Evolutionary conservation across 345 rosid species (phyloP), one percentile per base, ranked within the genome.

Genomic region (Aquilaria yunnanensis): DNA sequence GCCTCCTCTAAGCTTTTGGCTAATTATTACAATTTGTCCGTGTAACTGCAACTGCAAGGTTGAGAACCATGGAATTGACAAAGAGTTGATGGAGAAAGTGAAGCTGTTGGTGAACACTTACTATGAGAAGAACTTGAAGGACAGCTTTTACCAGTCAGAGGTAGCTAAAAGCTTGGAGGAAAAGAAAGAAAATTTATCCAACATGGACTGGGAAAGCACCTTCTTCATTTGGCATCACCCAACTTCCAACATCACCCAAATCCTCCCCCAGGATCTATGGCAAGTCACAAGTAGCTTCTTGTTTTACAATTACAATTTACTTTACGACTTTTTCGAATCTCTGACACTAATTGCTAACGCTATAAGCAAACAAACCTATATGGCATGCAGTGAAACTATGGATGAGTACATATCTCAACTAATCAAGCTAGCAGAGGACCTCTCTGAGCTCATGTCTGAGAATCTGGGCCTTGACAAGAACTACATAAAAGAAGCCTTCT

Each of bases 121-220:
- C 80, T 89, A 92, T 51, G 96, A 89, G 48, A 74, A 77, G 49
- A 75, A 82, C 54, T 34, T 89, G 75, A 85, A 84, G 71, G 77
- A 74, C 30, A 70, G 73, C 52, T 89, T 89, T 75, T 89, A 89
- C 31, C 62, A 84, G 51, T 92, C 98, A 32, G 89, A 83, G 67
- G 60, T 78, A 65, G 92, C 79, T 12, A 85, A 78, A 32, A 64
- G 78, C 32, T 72, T 87, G 72, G 72, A 68, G 14, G 23, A 16
- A 16, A 56, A 59, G 63, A 71, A 72, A 55, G 80, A 75, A 54
- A 72, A 59, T 43, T 48, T 73, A 63, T 67, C 81, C 11, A 77
- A 86, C 43, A 51, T 73, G 16, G 96, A 93, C 69, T 93, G 98
- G 98, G 98, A 93, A 71, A 93, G 85, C 76, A 75, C 74, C 67